phyloP scores from a whole-genome alignment of 176 grass and related monocot species.

The Tuctoria greenei region DNA sequence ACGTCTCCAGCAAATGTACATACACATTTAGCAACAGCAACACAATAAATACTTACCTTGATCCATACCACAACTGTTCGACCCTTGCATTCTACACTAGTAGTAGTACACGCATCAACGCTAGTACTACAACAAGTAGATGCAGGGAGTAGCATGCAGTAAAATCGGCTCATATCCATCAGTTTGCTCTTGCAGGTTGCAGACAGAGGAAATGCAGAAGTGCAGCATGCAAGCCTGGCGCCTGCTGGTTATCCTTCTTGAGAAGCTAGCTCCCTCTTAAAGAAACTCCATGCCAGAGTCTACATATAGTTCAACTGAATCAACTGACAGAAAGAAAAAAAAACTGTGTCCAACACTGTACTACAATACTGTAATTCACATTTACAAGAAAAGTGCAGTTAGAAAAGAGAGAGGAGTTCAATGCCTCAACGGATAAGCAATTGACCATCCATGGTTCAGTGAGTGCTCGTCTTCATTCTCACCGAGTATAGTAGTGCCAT shows the following conservation, averaged over 20 bases:
- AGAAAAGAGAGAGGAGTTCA: not conserved
- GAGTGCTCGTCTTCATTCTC: slow-evolving; percentile 15
- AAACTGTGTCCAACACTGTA: slow-evolving; percentile 1
- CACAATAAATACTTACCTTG: slow-evolving; percentile 28
- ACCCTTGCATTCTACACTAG: slow-evolving; percentile 15
- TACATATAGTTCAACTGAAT: not conserved
- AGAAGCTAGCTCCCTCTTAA: not conserved
- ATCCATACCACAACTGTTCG: slow-evolving; percentile 22
- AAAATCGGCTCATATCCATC: slow-evolving; percentile 15
- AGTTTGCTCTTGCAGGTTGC: slow-evolving; percentile 18
- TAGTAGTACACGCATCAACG: not conserved
- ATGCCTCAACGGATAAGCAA: slow-evolving; percentile 39
- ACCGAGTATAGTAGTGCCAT: not conserved
- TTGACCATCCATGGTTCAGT: slow-evolving; percentile 27
- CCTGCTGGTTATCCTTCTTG: slow-evolving; percentile 11
- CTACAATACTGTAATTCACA: not conserved
- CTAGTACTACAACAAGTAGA: slow-evolving; percentile 23
- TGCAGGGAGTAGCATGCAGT: not conserved
- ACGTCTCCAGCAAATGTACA: not conserved
- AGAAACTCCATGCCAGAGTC: slow-evolving; percentile 21
- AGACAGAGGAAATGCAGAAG: slow-evolving; percentile 23
- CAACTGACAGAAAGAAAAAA: not conserved
- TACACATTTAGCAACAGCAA: slow-evolving; percentile 16
- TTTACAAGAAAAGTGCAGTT: slow-evolving; percentile 16
- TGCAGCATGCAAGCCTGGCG: not conserved